Conservation (phyloP, 192 early-diverging fungal genomes). For the Backusella australiensis region DNA sequence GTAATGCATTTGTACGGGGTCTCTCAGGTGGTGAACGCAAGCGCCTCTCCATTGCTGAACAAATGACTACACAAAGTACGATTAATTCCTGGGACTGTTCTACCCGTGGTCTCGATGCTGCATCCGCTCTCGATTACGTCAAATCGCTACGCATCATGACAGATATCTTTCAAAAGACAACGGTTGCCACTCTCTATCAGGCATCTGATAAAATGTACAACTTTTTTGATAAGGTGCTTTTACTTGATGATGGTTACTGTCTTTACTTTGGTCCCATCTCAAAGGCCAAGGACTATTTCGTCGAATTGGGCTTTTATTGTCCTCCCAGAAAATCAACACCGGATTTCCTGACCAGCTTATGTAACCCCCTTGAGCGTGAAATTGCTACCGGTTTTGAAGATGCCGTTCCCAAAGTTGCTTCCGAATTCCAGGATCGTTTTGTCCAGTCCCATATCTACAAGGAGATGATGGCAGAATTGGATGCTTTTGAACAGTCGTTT, state of each 20-base stretch:
- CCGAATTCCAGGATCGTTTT: slow-evolving; percentile 64
- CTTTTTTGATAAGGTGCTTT: slow-evolving; percentile 67
- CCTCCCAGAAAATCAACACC: slow-evolving; percentile 65
- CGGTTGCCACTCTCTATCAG: slow-evolving; percentile 56
- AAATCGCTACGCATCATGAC: slow-evolving; percentile 70
- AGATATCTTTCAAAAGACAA: slow-evolving; percentile 65
- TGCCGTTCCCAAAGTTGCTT: slow-evolving; percentile 49
- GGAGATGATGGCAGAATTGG: slow-evolving; percentile 37
- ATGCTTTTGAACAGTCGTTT: slow-evolving; percentile 41
- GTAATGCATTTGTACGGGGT: slow-evolving; percentile 73
- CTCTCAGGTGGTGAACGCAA: slow-evolving; percentile 77
- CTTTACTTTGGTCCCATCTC: slow-evolving; percentile 67
- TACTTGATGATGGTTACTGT: slow-evolving; percentile 64
- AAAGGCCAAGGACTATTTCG: slow-evolving; percentile 61
- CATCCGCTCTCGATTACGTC: slow-evolving; percentile 80
- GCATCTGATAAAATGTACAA: slow-evolving; percentile 76
- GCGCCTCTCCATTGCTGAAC: slow-evolving; percentile 76
- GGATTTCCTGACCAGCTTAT: slow-evolving; percentile 72
- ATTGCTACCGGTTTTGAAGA: slow-evolving; percentile 50
- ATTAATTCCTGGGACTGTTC: slow-evolving; percentile 61
- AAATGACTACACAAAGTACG: slow-evolving; percentile 61
- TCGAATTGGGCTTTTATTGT: slow-evolving; percentile 57
- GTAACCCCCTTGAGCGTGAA: slow-evolving; percentile 56
- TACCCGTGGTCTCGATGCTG: slow-evolving; percentile 79
- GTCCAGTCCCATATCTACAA: slow-evolving; percentile 39